Percentiles rank a stretch among this genome's conserved stretches.
Conservation (phyloP, 1,284 basidiomycete genomes). For the Phylloboletellus chloephorus region DNA sequence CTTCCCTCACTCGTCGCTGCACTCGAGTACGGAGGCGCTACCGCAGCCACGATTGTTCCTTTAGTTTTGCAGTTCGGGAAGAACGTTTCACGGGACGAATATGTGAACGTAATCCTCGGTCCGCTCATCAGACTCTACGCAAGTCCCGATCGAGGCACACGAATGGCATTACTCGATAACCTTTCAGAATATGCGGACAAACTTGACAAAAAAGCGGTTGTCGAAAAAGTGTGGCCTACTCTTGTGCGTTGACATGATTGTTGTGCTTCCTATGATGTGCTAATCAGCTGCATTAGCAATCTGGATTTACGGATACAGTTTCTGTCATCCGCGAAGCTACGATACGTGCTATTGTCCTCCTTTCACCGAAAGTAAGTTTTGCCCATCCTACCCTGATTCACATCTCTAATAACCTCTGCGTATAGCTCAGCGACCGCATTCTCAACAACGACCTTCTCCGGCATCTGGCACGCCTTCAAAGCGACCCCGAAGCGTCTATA, state of each 20-base stretch:
- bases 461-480: conserved; percentile 89
- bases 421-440: conserved; percentile 81
- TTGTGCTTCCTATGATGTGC: neutral
- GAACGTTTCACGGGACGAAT: conserved; percentile 68
- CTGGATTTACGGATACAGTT: conserved; percentile 93
- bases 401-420: neutral
- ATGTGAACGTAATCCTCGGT: conserved; percentile 61
- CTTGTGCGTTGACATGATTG: conserved; percentile 52
- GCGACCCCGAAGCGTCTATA: conserved; percentile 89
- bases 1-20: conserved; percentile 85
- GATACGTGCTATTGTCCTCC: conserved; percentile 78
- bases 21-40: conserved; percentile 79
- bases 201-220: conserved; percentile 79
- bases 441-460: conserved; percentile 96
- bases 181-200: conserved; percentile 82
- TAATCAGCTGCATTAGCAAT: conserved; percentile 53
- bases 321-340: conserved; percentile 93
- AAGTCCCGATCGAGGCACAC: conserved; percentile 86
- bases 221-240: conserved; percentile 90
- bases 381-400: neutral
- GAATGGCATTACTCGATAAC: conserved; percentile 90
- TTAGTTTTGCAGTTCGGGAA: conserved; percentile 78
- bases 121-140: conserved; percentile 82
- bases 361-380: conserved; percentile 74
- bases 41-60: conserved; percentile 75